Percentiles rank a stretch among this genome's conserved stretches.
Evolutionary conservation across 148 eudicot species (phyloP).

Genomic region (Selenicereus undatus): DNA sequence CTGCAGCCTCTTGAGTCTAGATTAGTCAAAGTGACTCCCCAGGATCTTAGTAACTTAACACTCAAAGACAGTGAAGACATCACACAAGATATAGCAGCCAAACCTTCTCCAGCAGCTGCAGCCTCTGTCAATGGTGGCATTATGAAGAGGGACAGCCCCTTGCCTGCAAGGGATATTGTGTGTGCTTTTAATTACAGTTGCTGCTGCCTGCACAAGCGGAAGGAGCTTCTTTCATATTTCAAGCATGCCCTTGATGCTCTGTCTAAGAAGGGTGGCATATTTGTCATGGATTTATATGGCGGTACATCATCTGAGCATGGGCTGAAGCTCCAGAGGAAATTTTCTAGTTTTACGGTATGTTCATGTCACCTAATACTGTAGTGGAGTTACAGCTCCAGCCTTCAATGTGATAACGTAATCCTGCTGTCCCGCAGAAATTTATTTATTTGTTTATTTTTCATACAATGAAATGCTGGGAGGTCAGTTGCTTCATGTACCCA

Average conservation of each 20-base stretch:
- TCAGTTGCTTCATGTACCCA: too few species aligned
- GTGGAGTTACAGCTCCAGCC: not conserved
- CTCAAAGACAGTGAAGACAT: slow-evolving; percentile 27
- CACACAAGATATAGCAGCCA: slow-evolving; percentile 22
- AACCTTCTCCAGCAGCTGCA: slow-evolving; percentile 22
- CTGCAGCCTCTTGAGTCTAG: slow-evolving; percentile 66
- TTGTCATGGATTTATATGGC: slow-evolving; percentile 97
- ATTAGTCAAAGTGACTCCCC: slow-evolving; percentile 46
- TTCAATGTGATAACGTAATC: too few species aligned
- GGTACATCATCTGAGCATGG: slow-evolving; percentile 87
- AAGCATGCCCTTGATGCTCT: slow-evolving; percentile 59
- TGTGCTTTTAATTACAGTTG: slow-evolving; percentile 99
- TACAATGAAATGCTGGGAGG: too few species aligned
- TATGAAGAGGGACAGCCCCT: slow-evolving; percentile 33
- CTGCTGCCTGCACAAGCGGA: slow-evolving; percentile 85
- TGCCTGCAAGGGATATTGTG: slow-evolving; percentile 75
- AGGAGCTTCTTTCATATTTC: slow-evolving; percentile 77
- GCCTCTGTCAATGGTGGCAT: slow-evolving; percentile 18
- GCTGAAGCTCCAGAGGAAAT: slow-evolving; percentile 75
- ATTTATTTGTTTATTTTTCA: too few species aligned
- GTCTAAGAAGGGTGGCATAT: slow-evolving; percentile 77
- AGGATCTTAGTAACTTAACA: slow-evolving; percentile 39
- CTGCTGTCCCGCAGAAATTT: too few species aligned
- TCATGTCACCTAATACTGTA: not conserved
- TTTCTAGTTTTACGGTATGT: slow-evolving; percentile 84